Percentiles rank a stretch among this genome's conserved stretches.
phyloP scores from a whole-genome alignment of 768 basidiomycete species.

The Kockovaella imperatae region DNA sequence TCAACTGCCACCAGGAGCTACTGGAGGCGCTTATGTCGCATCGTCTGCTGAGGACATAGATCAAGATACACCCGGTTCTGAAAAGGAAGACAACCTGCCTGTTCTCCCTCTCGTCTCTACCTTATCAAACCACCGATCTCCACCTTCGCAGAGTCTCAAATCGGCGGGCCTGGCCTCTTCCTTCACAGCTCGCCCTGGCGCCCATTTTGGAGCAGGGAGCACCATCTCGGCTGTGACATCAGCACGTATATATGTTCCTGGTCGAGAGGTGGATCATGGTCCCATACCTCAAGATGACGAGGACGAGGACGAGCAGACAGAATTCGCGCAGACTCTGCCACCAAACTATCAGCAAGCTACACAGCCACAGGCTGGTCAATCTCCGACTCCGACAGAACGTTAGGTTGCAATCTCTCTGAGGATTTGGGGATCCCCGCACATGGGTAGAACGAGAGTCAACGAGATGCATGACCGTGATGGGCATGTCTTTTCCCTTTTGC shows the following conservation, averaged over 20 bases:
- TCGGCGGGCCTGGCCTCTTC: background rate
- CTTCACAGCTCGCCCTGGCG: background rate
- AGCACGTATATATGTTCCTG: slow-evolving; percentile 3
- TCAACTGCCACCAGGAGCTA: background rate
- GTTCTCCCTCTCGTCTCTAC: background rate
- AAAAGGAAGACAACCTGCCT: background rate
- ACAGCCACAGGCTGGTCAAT: slow-evolving; percentile 9
- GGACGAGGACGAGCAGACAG: background rate
- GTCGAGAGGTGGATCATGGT: slow-evolving; percentile 4
- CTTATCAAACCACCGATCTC: background rate
- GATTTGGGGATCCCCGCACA: too few relatives aligned
- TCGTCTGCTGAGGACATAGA: background rate
- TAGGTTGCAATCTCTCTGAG: too few relatives aligned
- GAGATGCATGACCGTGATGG: too few relatives aligned
- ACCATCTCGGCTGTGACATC: background rate
- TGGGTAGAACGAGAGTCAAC: too few relatives aligned
- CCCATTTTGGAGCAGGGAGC: background rate
- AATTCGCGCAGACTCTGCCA: slow-evolving; percentile 6
- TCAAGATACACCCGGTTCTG: background rate
- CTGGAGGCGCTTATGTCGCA: background rate
- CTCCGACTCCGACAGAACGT: too few relatives aligned
- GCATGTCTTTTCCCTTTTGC: too few relatives aligned
- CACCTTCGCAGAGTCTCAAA: background rate
- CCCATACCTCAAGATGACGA: background rate
- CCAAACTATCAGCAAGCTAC: slow-evolving; percentile 18